Base-by-base conservation (phyloP, 179 eudicot genomes). In the Patellifolia procumbens region DNA sequence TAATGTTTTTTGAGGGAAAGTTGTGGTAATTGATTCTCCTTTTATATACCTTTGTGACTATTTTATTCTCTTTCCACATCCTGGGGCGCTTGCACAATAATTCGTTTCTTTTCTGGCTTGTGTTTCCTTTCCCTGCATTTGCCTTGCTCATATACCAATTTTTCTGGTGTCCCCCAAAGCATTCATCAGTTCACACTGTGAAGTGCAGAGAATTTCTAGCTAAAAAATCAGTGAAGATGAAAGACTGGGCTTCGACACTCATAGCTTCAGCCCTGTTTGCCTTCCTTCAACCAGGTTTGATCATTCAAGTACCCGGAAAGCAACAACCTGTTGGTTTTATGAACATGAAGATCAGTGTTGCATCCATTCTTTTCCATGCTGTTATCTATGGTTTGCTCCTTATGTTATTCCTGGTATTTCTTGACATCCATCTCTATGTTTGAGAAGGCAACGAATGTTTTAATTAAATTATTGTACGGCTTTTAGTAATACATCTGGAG, bases 251-350 rank as follows among this genome's bases (percentile, higher is more conserved):
- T n/a, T 85, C 91, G 5, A 89, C 89, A 55, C 76, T 92, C 64
- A 88, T 91, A 42, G 98, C 90, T 5, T 73, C 93, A 1, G 92
- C 94, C 0, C 81, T 93, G 42, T 91, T 93, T 68, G 98, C 91
- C 0, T 84, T 93, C 39, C 85, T 93, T 26, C 80, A 86, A 15
- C 97, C 97, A 3, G 98, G 98, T 28, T 53, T 93, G 67, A 62
- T 93, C 53, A 37, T 91, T 67, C 98, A 93, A 77, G 71, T 90
- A 60, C 98, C 98, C 0, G 97, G 97, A 49, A 88, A 85, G 77
- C 74, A 87, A n/a, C 75, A 76, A 20, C 82, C 90, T 0, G 88
- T 90, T 0, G 97, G 86, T 11, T 93, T 90, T 81, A 72, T 90
- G 87, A 91, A 86, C 83, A 88, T 93, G 97, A 89, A 88, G 84